These are phyloP conservation scores for Sphaerosporella brunnea DNA, from an alignment of 495 filamentous ascomycete genomes.

Conservation along the genomic window DNA sequence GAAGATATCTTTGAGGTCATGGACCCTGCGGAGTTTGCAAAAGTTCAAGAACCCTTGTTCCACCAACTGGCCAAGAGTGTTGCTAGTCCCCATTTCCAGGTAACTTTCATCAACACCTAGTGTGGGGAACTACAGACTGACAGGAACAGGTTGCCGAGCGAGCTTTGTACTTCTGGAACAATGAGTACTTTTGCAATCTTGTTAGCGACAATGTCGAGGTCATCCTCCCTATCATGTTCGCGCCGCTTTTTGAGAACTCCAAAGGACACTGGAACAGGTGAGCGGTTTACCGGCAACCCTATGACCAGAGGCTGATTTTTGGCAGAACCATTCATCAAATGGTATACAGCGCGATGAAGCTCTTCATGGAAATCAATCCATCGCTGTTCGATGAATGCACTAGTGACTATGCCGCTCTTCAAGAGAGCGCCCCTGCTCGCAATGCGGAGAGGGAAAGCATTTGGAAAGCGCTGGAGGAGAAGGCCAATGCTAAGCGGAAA, in stretches of 20 bases:
- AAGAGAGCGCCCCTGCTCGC: constrained; percentile 67
- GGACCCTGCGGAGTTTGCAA: constrained; percentile 96
- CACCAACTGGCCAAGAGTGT: constrained; percentile 95
- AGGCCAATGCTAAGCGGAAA: constrained; percentile 48
- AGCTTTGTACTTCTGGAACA: constrained; percentile 99
- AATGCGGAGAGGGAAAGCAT: constrained; percentile 58
- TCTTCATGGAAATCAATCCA: constrained; percentile 99
- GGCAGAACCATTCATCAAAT: constrained; percentile 93
- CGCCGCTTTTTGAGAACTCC: constrained; percentile 94
- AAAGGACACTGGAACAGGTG: constrained; percentile 99
- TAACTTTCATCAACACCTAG: too few species aligned
- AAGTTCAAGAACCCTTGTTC: constrained; percentile 94
- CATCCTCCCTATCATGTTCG: constrained; percentile 98
- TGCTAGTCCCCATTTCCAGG: constrained; percentile 95
- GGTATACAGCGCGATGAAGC: constrained; percentile 99
- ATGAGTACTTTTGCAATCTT: constrained; percentile 99
- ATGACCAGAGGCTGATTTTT: background rate
- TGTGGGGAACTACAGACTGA: too few species aligned
- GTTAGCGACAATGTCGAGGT: constrained; percentile 98
- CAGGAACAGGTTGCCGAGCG: constrained; percentile 64
- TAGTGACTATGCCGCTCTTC: constrained; percentile 91
- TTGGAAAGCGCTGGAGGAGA: constrained; percentile 72
- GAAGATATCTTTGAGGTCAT: constrained; percentile 99
- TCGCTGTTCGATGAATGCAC: constrained; percentile 98
- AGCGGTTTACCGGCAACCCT: constrained; percentile 16